Base-by-base conservation (phyloP, 1,139 yeast species). In the Pichia sp. region DNA sequence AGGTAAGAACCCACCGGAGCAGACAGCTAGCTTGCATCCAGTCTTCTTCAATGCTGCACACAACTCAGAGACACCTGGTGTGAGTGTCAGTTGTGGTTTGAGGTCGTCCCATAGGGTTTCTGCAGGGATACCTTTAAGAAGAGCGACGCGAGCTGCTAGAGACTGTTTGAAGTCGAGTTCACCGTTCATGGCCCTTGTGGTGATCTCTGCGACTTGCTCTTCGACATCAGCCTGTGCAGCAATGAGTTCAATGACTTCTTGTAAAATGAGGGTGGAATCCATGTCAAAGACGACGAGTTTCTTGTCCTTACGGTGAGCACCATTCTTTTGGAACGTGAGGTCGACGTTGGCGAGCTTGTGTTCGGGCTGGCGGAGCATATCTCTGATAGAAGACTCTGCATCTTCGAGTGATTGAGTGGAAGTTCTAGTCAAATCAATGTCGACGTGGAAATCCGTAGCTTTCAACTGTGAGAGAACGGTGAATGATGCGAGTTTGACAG, bases 121-220 rank as follows among this genome's bases (percentile, higher is more conserved):
- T 16, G 85, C 67, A 38, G 82, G 76, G 26, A 91, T 81, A 3
- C 98, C 98, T 53, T 76, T 77, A 44, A 93, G 67, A 20, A 93
- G 66, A 14, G 65, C 62, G 10, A 87, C 97, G 40, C 98, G 72
- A 54, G 75, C 77, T 5, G 67, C 66, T 36, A 93, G 66, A 1
- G 96, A 85, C 50, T 83, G 84, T 45, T 75, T 78, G 64, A 93
- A 93, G 56, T 93, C 97, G 18, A 93, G 66, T 53, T 91, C 96
- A 20, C 97, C 97, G 51, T 88, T 87, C 99, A 93, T 93, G 25
- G 98, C 98, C 28, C 88, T 69, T 30, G 83, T 87, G 5, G 99
- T 93, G 53, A 93, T 88, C 36, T 70, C 74, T 6, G 83, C 77
- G 12, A 85, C 94, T 55, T 80, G 64, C 3, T 67, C 73, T 49